Evolutionary conservation across 495 filamentous ascomycete genomes (phyloP).

Genomic region (Penicillium cinerascens): DNA sequence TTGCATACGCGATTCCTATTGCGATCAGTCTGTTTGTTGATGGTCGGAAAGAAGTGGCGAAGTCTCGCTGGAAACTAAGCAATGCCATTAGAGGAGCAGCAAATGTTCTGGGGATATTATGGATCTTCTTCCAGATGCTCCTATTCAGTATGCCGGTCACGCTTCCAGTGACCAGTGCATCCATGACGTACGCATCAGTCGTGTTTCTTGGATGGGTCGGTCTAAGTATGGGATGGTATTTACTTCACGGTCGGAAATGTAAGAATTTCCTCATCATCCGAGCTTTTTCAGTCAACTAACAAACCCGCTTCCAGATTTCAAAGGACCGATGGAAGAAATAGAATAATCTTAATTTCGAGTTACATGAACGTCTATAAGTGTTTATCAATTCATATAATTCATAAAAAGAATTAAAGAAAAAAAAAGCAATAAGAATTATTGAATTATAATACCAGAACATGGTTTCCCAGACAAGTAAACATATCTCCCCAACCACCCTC

Average conservation of each 20-base stretch:
- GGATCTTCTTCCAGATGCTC: not conserved
- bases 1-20: not conserved
- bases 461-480: conserved; percentile 12
- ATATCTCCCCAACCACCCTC: conserved; percentile 14
- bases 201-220: not conserved
- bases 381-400: no score
- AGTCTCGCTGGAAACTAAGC: no score
- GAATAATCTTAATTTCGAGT: no score
- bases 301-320: not conserved
- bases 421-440: not conserved
- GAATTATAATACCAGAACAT: conserved; percentile 17
- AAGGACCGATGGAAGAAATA: no score
- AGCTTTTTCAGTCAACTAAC: no score
- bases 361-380: no score
- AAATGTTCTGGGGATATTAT: not conserved
- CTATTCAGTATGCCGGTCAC: not conserved
- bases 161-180: not conserved
- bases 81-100: not conserved
- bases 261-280: no score
- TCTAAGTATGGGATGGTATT: not conserved
- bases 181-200: not conserved
- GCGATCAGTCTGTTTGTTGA: not conserved
- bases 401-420: not conserved
- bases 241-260: not conserved
- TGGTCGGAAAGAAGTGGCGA: not conserved